phyloP scores from a whole-genome alignment of 305 asterid species.

The Andrographis paniculata region DNA sequence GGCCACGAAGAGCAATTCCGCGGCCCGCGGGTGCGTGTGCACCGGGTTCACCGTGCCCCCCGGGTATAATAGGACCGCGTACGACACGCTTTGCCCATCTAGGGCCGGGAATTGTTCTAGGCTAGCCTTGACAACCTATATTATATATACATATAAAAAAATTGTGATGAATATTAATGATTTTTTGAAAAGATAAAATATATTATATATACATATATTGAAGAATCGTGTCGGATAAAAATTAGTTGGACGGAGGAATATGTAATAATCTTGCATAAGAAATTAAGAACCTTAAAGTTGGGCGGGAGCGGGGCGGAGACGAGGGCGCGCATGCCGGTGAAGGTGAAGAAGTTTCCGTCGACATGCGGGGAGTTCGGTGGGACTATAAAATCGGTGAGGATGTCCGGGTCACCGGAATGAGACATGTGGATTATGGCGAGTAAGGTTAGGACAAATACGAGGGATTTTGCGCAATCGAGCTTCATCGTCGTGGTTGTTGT shows the following conservation, averaged over 20 bases:
- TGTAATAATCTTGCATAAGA: too few species aligned
- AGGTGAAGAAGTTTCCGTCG: conserved; percentile 41
- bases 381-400: conserved; percentile 39
- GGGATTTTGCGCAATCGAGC: background rate
- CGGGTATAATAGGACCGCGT: conserved; percentile 43
- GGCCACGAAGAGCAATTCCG: conserved; percentile 43
- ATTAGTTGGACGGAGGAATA: too few species aligned
- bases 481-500: too few species aligned
- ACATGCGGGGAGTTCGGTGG: conserved; percentile 17
- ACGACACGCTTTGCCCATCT: conserved; percentile 49
- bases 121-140: conserved; percentile 31
- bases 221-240: too few species aligned
- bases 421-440: background rate
- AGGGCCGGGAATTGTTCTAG: conserved; percentile 43
- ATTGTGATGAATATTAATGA: too few species aligned
- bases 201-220: too few species aligned
- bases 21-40: conserved; percentile 57
- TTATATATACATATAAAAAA: too few species aligned
- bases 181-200: too few species aligned
- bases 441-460: background rate
- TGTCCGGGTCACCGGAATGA: conserved; percentile 41
- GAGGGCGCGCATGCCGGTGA: conserved; percentile 37
- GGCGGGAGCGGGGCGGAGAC: conserved; percentile 25
- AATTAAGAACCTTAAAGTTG: conserved; percentile 29
- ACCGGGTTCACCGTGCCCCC: conserved; percentile 39